Evolutionary conservation across 2,329 filamentous ascomycete species (phyloP).

Genomic region (Colletotrichum brevisporum): DNA sequence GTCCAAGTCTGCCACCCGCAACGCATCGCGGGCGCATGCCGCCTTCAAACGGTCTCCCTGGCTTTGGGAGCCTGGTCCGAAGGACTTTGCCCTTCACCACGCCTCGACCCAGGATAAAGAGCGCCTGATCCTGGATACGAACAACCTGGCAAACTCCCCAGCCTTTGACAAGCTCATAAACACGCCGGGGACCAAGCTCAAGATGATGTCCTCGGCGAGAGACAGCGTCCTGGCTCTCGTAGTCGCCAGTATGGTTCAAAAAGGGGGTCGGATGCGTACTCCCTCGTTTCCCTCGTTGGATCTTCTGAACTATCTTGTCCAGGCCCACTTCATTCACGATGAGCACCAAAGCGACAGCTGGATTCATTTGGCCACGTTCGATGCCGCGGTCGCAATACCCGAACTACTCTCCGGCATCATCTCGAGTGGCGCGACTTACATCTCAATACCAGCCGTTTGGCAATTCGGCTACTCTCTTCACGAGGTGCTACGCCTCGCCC

Average conservation of each 20-base stretch:
- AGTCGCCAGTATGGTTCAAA: conserved; percentile 46
- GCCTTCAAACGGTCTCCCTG: conserved; percentile 52
- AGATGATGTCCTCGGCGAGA: conserved; percentile 44
- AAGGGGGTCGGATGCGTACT: conserved; percentile 46
- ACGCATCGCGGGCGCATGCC: conserved; percentile 48
- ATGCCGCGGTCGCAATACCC: conserved; percentile 51
- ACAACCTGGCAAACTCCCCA: conserved; percentile 30
- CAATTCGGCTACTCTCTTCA: conserved; percentile 58
- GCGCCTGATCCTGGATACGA: conserved; percentile 25
- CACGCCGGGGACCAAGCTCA: conserved; percentile 38
- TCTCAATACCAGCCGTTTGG: conserved; percentile 52
- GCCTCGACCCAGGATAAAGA: conserved; percentile 34
- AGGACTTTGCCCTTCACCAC: conserved; percentile 44
- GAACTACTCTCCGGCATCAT: conserved; percentile 55
- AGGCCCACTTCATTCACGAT: conserved; percentile 50
- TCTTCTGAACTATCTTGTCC: conserved; percentile 54
- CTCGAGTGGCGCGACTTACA: conserved; percentile 54
- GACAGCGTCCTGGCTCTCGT: conserved; percentile 50
- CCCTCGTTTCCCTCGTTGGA: conserved; percentile 57
- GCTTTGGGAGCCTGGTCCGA: conserved; percentile 51
- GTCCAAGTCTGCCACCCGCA: conserved; percentile 42
- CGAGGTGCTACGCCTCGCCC: conserved; percentile 52
- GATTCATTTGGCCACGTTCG: conserved; percentile 54
- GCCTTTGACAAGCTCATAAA: conserved; percentile 33
- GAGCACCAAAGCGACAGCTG: conserved; percentile 37